These are phyloP conservation scores for Penicillium freii DNA, from an alignment of 2,329 filamentous ascomycete genomes.

Conservation along the genomic window DNA sequence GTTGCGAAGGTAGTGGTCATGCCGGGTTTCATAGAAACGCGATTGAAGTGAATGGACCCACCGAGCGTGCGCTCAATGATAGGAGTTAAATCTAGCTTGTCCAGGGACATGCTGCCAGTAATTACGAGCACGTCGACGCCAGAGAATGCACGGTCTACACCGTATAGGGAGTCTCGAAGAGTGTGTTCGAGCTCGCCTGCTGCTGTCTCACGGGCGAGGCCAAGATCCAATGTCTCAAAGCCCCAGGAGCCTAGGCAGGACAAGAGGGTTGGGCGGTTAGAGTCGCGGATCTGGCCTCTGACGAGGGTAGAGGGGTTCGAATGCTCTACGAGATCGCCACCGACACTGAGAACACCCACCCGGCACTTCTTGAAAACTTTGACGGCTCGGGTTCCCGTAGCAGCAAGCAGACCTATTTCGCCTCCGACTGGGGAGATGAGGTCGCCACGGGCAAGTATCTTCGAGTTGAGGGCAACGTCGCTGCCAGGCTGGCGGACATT, in stretches of 20 bases:
- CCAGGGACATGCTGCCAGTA: conserved; percentile 71
- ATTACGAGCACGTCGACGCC: conserved; percentile 45
- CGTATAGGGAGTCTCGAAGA: conserved; percentile 52
- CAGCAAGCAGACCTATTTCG: conserved; percentile 83
- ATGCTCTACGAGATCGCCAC: conserved; percentile 86
- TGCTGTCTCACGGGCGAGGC: conserved; percentile 62
- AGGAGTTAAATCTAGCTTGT: conserved; percentile 91
- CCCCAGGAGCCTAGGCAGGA: conserved; percentile 70
- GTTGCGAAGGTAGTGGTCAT: conserved; percentile 97
- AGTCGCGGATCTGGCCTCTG: conserved; percentile 74
- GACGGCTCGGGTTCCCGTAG: conserved; percentile 70
- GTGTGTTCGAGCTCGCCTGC: conserved; percentile 69
- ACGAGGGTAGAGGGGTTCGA: conserved; percentile 12
- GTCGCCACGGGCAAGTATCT: conserved; percentile 73
- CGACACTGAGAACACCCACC: conserved; percentile 85
- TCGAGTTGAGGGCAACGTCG: conserved; percentile 68
- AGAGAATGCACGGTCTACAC: background rate
- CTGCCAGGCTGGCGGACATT: conserved; percentile 91
- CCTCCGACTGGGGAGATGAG: conserved; percentile 79
- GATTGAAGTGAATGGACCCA: conserved; percentile 90
- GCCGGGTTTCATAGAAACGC: conserved; percentile 94
- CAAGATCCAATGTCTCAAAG: conserved; percentile 76
- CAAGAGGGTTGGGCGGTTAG: conserved; percentile 81
- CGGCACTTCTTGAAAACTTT: conserved; percentile 70
- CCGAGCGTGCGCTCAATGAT: conserved; percentile 80